phyloP scores from a whole-genome alignment of 768 basidiomycete species.

The Cyclocybe cylindracea region DNA sequence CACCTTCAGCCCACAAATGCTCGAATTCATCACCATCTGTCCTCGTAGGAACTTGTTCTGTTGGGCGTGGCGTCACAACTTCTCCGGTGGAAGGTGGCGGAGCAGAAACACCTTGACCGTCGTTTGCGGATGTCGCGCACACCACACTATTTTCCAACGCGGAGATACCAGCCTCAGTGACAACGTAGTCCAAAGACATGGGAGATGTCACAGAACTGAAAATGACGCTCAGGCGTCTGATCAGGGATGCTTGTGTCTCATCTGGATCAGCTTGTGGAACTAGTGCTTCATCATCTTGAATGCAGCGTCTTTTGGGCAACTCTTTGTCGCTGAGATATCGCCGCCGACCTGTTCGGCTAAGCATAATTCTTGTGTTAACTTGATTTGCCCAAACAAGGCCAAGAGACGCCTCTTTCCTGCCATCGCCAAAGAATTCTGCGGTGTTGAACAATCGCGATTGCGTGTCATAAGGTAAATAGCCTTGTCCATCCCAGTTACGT shows the following conservation, averaged over 20 bases:
- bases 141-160: conserved; percentile 12
- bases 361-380: conserved; percentile 82
- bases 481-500: conserved; percentile 20
- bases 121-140: background rate
- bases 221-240: conserved; percentile 75
- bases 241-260: conserved; percentile 47
- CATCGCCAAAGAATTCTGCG: conserved; percentile 57
- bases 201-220: conserved; percentile 68
- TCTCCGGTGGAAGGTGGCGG: background rate
- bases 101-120: background rate
- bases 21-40: conserved; percentile 28
- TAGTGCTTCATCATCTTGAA: conserved; percentile 1
- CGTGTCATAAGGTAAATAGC: conserved; percentile 60
- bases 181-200: conserved; percentile 72
- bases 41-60: background rate
- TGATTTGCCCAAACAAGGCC: conserved; percentile 96
- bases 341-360: conserved; percentile 74
- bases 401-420: conserved; percentile 76
- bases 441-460: conserved; percentile 80
- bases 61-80: background rate
- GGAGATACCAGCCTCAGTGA: conserved; percentile 61
- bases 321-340: conserved; percentile 47
- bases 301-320: conserved; percentile 25
- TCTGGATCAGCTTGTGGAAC: conserved; percentile 10
- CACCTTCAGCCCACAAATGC: conserved; percentile 47